Evolutionary conservation across 257 asterid species (phyloP), one percentile per base, ranked within the genome.

Genomic region (Catharanthus roseus): DNA sequence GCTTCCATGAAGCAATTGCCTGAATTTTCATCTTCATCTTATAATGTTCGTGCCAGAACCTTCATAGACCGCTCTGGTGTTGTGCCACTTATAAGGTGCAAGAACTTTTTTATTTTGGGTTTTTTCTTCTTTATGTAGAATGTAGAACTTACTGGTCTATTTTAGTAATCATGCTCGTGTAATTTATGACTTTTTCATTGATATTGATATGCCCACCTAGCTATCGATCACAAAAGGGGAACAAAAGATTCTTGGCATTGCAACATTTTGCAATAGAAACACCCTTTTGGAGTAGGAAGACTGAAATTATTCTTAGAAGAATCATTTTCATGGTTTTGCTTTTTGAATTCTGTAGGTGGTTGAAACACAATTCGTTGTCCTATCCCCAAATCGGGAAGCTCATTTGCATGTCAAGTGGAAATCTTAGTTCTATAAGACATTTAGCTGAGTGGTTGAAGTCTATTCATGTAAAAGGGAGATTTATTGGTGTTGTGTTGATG

Each of bases 331-430:
- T 44, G 70, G 39, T 67, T 74, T 44, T 29, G 33, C 19, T 72
- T 36, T 26, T 65, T 44, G 11, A 16, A 72, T 13, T 21, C 13
- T 84, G 42, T 78, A 93, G 99, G 89, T 93, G 99, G 99, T 84
- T 93, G 89, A 91, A 91, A 71, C 96, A 93, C 81, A 93, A 93
- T 71, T 76, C 82, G 18, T 79, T 93, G 18, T 89, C 99, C 24
- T 91, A 88, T 80, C 97, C 95, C 15, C 97, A 93, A 78, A 93
- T 93, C 9, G 99, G 88, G 74, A 88, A 86, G 86, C 79, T 93
- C 21, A 85, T 93, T 71, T 78, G 92, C 75, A 83, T 83, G 55
- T 88, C 97, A 18, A 86, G 79, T 74, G 96, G 89, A 65, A 79
- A 93, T 62, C 87, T 93, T 47, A 82, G 74, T 72, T 79, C 87